These are phyloP conservation scores for Lipomyces oligophaga DNA, from an alignment of 805 yeast genomes.

Conservation along the genomic window DNA sequence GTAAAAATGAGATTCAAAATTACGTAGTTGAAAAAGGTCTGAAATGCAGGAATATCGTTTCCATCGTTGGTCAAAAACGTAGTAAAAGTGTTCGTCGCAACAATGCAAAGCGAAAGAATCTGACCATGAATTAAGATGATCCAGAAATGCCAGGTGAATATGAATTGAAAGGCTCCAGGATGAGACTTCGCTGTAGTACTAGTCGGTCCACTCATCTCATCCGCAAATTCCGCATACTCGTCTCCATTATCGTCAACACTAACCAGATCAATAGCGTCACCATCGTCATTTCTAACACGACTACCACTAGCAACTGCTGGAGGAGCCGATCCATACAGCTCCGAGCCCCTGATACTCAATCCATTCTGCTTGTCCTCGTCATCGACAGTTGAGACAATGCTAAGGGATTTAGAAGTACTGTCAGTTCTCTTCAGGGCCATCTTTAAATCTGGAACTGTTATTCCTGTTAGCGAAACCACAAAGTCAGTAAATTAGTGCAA, in stretches of 20 bases:
- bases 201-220: no score
- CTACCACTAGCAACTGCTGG: background rate
- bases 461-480: no score
- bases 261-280: background rate
- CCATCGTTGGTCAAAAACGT: slow-evolving; percentile 41
- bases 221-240: background rate
- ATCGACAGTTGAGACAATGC: no score
- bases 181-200: no score
- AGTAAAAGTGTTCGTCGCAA: slow-evolving; percentile 45
- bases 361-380: no score
- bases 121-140: slow-evolving; percentile 43
- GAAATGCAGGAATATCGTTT: slow-evolving; percentile 45
- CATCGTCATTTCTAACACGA: background rate
- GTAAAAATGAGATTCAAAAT: slow-evolving; percentile 40
- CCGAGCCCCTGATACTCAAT: background rate
- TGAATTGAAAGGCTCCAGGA: slow-evolving; percentile 30
- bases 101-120: slow-evolving; percentile 41
- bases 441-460: no score
- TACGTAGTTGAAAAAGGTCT: slow-evolving; percentile 43
- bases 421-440: no score
- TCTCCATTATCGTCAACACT: background rate
- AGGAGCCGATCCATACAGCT: slow-evolving; percentile 1
- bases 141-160: slow-evolving; percentile 41
- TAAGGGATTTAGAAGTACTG: no score
- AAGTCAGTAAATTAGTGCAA: background rate